Conservation (phyloP, 441 rosid species). For the Croton laevigatus region DNA sequence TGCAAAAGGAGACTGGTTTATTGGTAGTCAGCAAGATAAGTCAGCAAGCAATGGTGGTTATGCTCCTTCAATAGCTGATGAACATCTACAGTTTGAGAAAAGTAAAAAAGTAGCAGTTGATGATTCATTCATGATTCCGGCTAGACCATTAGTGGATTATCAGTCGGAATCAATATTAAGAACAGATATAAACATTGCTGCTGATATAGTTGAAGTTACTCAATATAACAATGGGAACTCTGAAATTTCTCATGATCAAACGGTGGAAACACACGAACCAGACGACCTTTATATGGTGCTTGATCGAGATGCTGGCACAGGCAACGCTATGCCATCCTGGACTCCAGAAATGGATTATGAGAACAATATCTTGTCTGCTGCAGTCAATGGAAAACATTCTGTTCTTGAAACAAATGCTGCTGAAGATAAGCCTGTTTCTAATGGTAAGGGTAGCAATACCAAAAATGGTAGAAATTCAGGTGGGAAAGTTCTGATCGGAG, state of each 20-base stretch:
- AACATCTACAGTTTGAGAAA: conserved; percentile 25
- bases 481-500: conserved; percentile 40
- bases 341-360: conserved; percentile 74
- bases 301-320: conserved; percentile 59
- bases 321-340: conserved; percentile 51
- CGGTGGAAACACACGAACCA: conserved; percentile 51
- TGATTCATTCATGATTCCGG: conserved; percentile 87
- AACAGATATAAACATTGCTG: conserved; percentile 62
- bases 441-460: conserved; percentile 26
- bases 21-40: conserved; percentile 37
- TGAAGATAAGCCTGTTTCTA: conserved; percentile 31
- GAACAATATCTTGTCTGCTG: conserved; percentile 40
- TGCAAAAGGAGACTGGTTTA: conserved; percentile 67
- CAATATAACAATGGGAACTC: conserved; percentile 35
- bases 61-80: conserved; percentile 35
- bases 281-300: conserved; percentile 94
- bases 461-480: conserved; percentile 37
- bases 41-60: conserved; percentile 38
- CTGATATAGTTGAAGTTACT: conserved; percentile 49
- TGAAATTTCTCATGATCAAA: conserved; percentile 30
- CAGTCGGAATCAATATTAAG: conserved; percentile 43
- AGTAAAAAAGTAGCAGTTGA: conserved; percentile 51
- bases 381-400: conserved; percentile 31
- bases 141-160: conserved; percentile 40
- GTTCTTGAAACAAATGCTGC: conserved; percentile 32